Conservation (phyloP, 208 protist genomes). For the Plasmodiophora brassicae region DNA sequence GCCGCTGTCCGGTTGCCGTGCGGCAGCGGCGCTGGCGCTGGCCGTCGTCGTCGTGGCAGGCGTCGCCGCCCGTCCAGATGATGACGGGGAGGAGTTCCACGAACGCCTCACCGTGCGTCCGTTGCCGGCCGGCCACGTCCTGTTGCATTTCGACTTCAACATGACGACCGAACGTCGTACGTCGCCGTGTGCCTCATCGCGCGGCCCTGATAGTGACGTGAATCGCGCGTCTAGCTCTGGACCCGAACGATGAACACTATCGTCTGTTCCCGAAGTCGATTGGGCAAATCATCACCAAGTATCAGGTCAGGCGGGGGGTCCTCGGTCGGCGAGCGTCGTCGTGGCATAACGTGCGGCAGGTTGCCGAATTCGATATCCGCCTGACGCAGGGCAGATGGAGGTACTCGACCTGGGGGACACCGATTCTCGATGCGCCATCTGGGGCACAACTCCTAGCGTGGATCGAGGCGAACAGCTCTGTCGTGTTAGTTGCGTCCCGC, state of each 20-base stretch:
- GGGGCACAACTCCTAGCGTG: neutral
- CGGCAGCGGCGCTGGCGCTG: no score
- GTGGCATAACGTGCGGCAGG: neutral
- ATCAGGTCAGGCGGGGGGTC: neutral
- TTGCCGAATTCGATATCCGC: neutral
- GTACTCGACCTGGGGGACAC: neutral
- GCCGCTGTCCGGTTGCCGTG: no score
- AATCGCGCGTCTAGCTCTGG: neutral
- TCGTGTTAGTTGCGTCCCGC: neutral
- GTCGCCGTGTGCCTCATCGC: neutral
- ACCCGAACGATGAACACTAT: conserved; percentile 29
- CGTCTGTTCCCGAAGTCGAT: conserved; percentile 27
- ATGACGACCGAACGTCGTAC: conserved; percentile 6
- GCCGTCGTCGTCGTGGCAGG: neutral
- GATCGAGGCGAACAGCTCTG: neutral
- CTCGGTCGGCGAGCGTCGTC: neutral
- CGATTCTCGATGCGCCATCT: neutral
- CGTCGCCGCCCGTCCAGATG: no score
- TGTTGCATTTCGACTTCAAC: conserved; percentile 35
- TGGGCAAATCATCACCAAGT: neutral
- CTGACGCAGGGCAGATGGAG: conserved; percentile 20
- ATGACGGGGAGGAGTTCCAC: conserved; percentile 15
- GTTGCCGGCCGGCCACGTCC: conserved; percentile 4
- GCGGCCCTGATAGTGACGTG: neutral
- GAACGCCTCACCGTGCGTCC: neutral